Evolutionary conservation across 805 yeast genomes (phyloP), one percentile per base, ranked within the genome.

Genomic region (Saccharomycopsis fodiens): DNA sequence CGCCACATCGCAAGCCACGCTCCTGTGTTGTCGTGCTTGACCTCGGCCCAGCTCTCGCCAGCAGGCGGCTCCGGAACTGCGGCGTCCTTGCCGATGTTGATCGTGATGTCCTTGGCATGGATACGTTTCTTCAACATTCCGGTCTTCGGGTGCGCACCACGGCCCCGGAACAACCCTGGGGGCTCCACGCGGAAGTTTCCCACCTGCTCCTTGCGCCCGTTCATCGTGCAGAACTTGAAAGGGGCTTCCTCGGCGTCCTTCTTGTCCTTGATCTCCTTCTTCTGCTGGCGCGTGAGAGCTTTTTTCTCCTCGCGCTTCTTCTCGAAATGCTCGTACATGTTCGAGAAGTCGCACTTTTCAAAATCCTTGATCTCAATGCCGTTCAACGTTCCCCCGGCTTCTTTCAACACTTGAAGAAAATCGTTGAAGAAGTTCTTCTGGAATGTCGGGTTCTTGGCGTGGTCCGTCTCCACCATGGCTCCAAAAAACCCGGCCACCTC

Each of bases 1-100:
- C 83, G 80, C 97, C 97, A 91, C 85, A 82, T 88, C 0, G 97
- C 97, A 45, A 91, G 70, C 98, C 98, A 91, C 10, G 91, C 79
- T 22, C 89, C 97, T 0, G 88, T 81, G 55, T 83, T 82, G 60
- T 91, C 97, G 60, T 89, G 94, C 53, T 74, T 74, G 21, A 91
- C 72, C 54, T 85, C 95, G 13, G 85, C 96, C 98, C 98, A 91
- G 36, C 68, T 53, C 57, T 87, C 96, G 1, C 96, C 96, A 10
- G 65, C 75, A 2, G 97, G 97, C 1, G 96, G 84, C 3, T 68
- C 71, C 2, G 98, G 97, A 2, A 87, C 67, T 16, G 73, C 69
- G 0, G 81, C 84, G 16, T 74, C 85, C 53, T 73, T 70, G 46
- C 95, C 82, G 50, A 91, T 68, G 60, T 91, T 91, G 50, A 91